Percentiles rank a stretch among this genome's conserved stretches.
Evolutionary conservation across 148 eudicot species (phyloP).

Genomic region (Cornus controversa): DNA sequence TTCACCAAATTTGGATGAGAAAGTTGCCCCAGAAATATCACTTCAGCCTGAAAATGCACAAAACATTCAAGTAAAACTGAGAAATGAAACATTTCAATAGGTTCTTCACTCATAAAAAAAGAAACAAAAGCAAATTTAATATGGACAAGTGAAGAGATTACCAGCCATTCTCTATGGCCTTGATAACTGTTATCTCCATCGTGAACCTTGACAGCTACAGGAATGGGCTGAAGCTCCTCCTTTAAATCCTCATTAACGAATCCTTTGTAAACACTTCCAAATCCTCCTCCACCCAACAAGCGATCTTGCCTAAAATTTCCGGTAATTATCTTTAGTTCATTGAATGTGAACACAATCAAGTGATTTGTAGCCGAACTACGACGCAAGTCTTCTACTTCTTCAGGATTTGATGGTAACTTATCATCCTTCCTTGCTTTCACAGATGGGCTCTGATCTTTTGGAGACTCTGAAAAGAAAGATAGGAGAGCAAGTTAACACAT

Average conservation of each 20-base stretch:
- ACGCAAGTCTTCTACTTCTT: slow-evolving; percentile 86
- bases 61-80: not conserved
- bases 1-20: slow-evolving; percentile 92
- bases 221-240: slow-evolving; percentile 47
- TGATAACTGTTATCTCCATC: slow-evolving; percentile 81
- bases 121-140: not conserved
- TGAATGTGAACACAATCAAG: slow-evolving; percentile 59
- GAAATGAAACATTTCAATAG: too few relatives aligned
- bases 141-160: slow-evolving; percentile 14
- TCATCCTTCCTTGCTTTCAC: slow-evolving; percentile 28
- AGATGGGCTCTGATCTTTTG: slow-evolving; percentile 32
- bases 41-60: slow-evolving; percentile 61
- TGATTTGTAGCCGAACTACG: slow-evolving; percentile 57
- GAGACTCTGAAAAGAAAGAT: slow-evolving; percentile 36
- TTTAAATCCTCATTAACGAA: slow-evolving; percentile 44
- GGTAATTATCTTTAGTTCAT: slow-evolving; percentile 65
- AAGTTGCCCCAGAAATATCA: slow-evolving; percentile 84
- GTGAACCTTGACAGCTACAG: slow-evolving; percentile 91
- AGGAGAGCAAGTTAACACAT: not conserved
- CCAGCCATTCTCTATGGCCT: slow-evolving; percentile 96
- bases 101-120: too few relatives aligned
- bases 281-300: slow-evolving; percentile 86
- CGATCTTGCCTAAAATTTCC: slow-evolving; percentile 72
- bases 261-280: slow-evolving; percentile 88
- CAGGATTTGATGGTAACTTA: slow-evolving; percentile 75